Evolutionary conservation across 345 rosid genomes (phyloP).

Genomic region (Eucalyptus brandiana): DNA sequence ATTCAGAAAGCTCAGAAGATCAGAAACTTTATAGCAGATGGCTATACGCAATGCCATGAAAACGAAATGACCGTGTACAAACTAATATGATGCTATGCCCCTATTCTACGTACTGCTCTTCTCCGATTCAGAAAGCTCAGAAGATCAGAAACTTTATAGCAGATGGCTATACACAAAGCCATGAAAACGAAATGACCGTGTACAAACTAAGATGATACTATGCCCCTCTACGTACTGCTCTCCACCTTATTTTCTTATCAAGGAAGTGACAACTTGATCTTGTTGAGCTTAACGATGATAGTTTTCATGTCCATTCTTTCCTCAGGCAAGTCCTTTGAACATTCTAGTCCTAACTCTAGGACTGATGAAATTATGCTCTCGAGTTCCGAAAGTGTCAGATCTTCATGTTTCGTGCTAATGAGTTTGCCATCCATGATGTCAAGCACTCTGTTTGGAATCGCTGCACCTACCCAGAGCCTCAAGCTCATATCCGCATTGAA

Average conservation of each 20-base stretch:
- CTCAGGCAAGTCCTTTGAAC: not conserved
- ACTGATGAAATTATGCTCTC: not conserved
- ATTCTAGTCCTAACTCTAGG: not conserved
- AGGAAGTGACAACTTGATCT: not conserved
- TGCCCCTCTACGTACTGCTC: not conserved
- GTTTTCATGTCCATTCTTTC: not conserved
- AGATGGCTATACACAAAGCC: not conserved
- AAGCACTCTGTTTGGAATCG: not conserved
- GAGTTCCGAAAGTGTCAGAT: not conserved
- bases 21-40: no score
- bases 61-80: no score
- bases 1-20: no score
- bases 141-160: not conserved
- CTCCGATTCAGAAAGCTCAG: not conserved
- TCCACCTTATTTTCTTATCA: not conserved
- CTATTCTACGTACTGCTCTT: no score
- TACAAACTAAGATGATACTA: not conserved
- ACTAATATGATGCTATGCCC: no score
- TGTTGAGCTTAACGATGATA: not conserved
- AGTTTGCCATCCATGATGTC: not conserved
- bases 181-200: not conserved
- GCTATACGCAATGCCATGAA: no score
- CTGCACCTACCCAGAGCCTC: not conserved
- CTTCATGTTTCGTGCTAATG: not conserved
- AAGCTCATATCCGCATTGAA: not conserved